A percentile compares a stretch with the other conserved stretches of the same genome.
These are phyloP conservation scores for Populus tremula DNA, from an alignment of 345 rosid genomes.

Conservation along the genomic window DNA sequence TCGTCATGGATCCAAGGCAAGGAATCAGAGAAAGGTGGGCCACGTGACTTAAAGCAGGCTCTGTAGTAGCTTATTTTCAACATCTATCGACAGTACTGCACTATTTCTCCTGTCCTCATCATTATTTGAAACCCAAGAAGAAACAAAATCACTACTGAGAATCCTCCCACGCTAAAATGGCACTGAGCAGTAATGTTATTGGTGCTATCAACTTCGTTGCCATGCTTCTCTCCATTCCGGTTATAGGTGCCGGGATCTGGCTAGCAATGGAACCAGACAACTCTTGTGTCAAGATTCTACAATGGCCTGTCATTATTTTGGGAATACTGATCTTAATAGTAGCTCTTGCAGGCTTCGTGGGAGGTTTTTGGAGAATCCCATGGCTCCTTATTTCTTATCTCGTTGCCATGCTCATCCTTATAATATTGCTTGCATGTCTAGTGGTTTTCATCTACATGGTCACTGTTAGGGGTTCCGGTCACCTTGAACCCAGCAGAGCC, in stretches of 20 bases:
- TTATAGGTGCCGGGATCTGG: slow-evolving; percentile 93
- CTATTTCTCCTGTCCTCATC: background rate
- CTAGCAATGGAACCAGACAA: slow-evolving; percentile 68
- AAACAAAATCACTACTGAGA: background rate
- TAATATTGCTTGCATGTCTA: slow-evolving; percentile 53
- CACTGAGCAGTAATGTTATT: slow-evolving; percentile 72
- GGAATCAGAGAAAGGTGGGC: slow-evolving; percentile 21
- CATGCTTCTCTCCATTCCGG: slow-evolving; percentile 76
- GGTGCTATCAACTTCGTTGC: slow-evolving; percentile 86
- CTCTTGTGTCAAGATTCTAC: slow-evolving; percentile 76
- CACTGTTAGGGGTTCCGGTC: slow-evolving; percentile 73
- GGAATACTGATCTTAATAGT: slow-evolving; percentile 67
- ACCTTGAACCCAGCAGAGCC: slow-evolving; percentile 63
- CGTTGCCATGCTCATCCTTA: slow-evolving; percentile 68
- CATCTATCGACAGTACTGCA: background rate
- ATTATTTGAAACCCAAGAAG: background rate
- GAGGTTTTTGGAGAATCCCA: slow-evolving; percentile 84
- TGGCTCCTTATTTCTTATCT: slow-evolving; percentile 74
- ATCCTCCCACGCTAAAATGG: slow-evolving; percentile 36
- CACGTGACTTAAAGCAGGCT: slow-evolving; percentile 5
- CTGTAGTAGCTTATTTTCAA: background rate
- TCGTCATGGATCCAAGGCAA: slow-evolving; percentile 32
- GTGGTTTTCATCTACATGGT: slow-evolving; percentile 79
- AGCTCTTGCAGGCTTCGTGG: slow-evolving; percentile 72
- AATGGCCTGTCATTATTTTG: slow-evolving; percentile 84